These are phyloP conservation scores for Rosa chinensis DNA, from an alignment of 306 rosid species.

Conservation along the genomic window DNA sequence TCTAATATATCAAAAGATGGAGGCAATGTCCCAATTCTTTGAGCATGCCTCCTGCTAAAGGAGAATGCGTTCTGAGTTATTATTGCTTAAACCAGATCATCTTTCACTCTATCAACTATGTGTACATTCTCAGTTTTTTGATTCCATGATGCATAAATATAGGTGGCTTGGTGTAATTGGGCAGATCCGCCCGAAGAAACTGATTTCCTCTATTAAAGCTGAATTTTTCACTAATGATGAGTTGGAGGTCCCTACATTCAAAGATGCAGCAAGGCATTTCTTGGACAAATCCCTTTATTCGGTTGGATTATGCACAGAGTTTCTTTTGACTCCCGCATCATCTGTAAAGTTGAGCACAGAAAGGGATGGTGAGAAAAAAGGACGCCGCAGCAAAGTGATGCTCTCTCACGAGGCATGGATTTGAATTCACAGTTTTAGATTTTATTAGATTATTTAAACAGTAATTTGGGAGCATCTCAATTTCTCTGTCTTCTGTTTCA, in stretches of 20 bases:
- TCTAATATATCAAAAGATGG: background rate
- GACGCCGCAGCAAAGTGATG: slow-evolving; percentile 56
- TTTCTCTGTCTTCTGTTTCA: background rate
- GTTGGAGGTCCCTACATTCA: slow-evolving; percentile 51
- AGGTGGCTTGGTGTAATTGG: slow-evolving; percentile 90
- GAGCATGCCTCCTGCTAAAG: slow-evolving; percentile 11
- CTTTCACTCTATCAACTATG: background rate
- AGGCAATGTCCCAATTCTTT: background rate
- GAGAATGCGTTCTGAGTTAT: slow-evolving; percentile 12
- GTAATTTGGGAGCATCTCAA: background rate
- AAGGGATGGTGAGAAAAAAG: slow-evolving; percentile 72
- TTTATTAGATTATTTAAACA: slow-evolving; percentile 7
- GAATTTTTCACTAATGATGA: slow-evolving; percentile 49
- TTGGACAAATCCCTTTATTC: slow-evolving; percentile 72
- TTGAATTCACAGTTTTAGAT: slow-evolving; percentile 10
- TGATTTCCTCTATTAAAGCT: slow-evolving; percentile 58
- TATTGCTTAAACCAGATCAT: background rate
- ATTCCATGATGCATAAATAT: slow-evolving; percentile 24
- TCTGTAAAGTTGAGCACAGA: slow-evolving; percentile 58
- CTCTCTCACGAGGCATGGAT: slow-evolving; percentile 56
- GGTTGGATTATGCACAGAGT: slow-evolving; percentile 60
- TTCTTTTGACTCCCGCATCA: slow-evolving; percentile 48
- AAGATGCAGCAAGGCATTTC: slow-evolving; percentile 69
- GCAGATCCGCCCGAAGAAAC: slow-evolving; percentile 81
- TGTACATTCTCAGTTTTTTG: slow-evolving; percentile 5